A percentile compares a stretch with the other conserved stretches of the same genome.
These are phyloP conservation scores for Penicillium vulpinum DNA, from an alignment of 2,329 filamentous ascomycete genomes.

Conservation along the genomic window DNA sequence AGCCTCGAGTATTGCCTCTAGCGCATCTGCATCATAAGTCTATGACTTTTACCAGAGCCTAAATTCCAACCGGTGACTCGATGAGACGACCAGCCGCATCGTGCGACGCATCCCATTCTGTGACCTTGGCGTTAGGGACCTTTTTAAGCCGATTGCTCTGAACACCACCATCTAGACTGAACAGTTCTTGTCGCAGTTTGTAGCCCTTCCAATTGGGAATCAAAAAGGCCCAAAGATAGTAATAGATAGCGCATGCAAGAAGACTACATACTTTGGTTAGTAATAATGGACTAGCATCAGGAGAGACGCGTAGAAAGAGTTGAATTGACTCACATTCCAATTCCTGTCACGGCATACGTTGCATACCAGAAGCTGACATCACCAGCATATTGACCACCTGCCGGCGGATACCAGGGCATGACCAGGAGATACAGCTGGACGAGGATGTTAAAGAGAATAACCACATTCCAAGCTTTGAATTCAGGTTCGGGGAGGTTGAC, in stretches of 20 bases:
- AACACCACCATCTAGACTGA: conserved; percentile 52
- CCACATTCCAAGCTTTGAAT: conserved; percentile 61
- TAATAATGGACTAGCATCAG: neutral
- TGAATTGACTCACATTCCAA: conserved; percentile 57
- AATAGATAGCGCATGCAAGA: conserved; percentile 56
- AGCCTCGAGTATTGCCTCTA: no score
- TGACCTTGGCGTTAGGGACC: conserved; percentile 53
- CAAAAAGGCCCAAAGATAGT: conserved; percentile 57
- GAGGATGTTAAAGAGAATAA: conserved; percentile 60
- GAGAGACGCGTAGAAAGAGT: neutral
- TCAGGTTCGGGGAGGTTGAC: conserved; percentile 50
- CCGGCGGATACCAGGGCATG: conserved; percentile 71
- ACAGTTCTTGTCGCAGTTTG: conserved; percentile 55
- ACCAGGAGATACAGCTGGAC: conserved; percentile 63
- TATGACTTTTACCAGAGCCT: neutral
- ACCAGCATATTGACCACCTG: conserved; percentile 58
- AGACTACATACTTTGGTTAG: conserved; percentile 41
- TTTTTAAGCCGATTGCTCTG: conserved; percentile 53
- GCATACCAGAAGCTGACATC: conserved; percentile 73
- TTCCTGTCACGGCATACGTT: conserved; percentile 65
- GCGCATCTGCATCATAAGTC: neutral
- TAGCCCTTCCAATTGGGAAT: conserved; percentile 57
- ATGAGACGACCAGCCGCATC: conserved; percentile 45
- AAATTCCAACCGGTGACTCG: neutral
- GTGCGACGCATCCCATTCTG: conserved; percentile 59